Base-by-base conservation (phyloP, 1,284 basidiomycete genomes). In the Trichosporon inkin region DNA sequence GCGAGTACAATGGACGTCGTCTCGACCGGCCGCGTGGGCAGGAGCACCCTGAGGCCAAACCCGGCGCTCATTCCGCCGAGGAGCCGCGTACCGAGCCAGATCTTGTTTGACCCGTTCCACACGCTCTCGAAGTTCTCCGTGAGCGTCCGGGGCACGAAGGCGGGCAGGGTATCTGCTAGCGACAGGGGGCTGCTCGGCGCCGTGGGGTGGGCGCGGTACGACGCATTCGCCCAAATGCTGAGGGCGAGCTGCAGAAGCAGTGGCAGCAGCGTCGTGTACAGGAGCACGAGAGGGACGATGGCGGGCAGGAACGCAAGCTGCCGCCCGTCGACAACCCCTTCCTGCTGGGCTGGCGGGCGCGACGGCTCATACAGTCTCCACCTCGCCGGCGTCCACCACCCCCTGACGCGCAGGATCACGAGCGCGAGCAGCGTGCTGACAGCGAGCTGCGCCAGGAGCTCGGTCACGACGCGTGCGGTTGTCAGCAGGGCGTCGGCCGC, bases 201-300 rank as follows among this genome's bases (percentile, higher is more conserved):
- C 20, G 55, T 37, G 44, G 53, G 20, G 53, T 63, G 57, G 7
- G 86, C 84, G 28, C 83, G 83, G 14, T 22, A 49, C 5, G 44
- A 28, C 6, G 44, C 24, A 16, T 14, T 17, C 16, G 44, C 17
- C 92, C 92, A 95, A 62, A 95, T 86, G 0, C 89, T 85, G 16
- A 95, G 83, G 16, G 90, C 80, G 64, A 90, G 85, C 20, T 93
- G 84, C 4, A 95, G 83, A 71, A 93, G 88, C 10, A 92, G 82
- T 66, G 94, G 94, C 1, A 89, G 88, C 36, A 94, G 79, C 1
- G 92, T 91, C 0, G 91, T 91, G 72, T 92, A 93, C 62, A 94
- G 82, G 4, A 94, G 80, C 3, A 88, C 87, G 16, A 94, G 81
- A 1, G 90, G 86, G 37, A 93, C 84, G 37, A 91, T 82, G 1